A percentile compares a stretch with the other conserved stretches of the same genome.
These are phyloP conservation scores for Hordeum marinum DNA, from an alignment of 176 grass and related monocot species.

Conservation along the genomic window DNA sequence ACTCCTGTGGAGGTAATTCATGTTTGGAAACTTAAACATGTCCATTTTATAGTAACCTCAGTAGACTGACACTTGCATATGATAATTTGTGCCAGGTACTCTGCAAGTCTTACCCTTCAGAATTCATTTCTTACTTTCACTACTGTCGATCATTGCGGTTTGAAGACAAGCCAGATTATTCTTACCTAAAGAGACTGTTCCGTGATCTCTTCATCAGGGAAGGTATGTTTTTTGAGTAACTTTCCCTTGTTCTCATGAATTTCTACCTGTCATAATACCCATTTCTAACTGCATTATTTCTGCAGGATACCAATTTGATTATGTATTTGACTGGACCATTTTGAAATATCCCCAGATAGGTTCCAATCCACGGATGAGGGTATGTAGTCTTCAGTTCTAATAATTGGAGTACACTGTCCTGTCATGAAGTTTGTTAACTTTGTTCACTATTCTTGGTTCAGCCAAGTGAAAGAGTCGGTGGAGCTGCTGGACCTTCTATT, in stretches of 20 bases:
- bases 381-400: constrained; percentile 21
- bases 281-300: constrained; percentile 9
- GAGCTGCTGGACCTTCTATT: constrained; percentile 41
- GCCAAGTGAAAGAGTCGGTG: constrained; percentile 47
- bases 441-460: constrained; percentile 17
- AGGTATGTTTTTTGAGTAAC: constrained; percentile 21
- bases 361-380: constrained; percentile 40
- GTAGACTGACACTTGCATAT: not conserved
- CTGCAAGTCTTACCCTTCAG: constrained; percentile 78
- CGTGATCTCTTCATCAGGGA: constrained; percentile 75
- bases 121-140: constrained; percentile 80
- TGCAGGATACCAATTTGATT: constrained; percentile 70
- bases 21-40: not conserved
- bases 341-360: constrained; percentile 78
- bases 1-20: constrained; percentile 67
- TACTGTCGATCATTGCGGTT: constrained; percentile 77
- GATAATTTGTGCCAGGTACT: constrained; percentile 41
- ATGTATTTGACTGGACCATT: constrained; percentile 85
- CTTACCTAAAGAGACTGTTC: constrained; percentile 67
- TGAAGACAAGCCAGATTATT: constrained; percentile 86
- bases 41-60: not conserved
- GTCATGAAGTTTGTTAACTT: constrained; percentile 3
- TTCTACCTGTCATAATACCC: not conserved
- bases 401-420: not conserved
- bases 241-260: not conserved